phyloP scores from a whole-genome alignment of 352 stramenopile genomes.

The Pythium aphanidermatum region DNA sequence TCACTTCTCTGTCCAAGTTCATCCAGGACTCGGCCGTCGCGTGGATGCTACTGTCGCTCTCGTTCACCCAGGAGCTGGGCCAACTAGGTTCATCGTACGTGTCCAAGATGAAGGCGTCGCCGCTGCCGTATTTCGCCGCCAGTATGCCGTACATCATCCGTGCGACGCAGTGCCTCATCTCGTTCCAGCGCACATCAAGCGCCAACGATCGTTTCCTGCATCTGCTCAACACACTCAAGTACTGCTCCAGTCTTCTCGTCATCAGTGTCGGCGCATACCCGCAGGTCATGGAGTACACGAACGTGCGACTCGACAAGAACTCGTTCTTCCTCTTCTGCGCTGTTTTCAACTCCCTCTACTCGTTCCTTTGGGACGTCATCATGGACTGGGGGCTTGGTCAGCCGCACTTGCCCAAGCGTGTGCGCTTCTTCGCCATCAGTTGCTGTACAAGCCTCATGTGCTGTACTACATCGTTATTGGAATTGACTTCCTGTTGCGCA shows the following conservation, averaged over 20 bases:
- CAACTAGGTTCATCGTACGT: conserved; percentile 46
- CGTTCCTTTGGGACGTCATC: conserved; percentile 96
- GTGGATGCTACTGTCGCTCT: conserved; percentile 54
- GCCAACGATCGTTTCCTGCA: conserved; percentile 76
- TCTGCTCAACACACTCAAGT: conserved; percentile 84
- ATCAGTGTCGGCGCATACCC: conserved; percentile 73
- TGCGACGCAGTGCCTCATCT: conserved; percentile 75
- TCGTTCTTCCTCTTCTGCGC: conserved; percentile 73
- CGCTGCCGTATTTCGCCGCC: conserved; percentile 63
- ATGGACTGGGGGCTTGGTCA: conserved; percentile 96
- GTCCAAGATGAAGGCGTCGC: conserved; percentile 68
- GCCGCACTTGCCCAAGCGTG: conserved; percentile 34
- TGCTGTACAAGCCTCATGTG: conserved; percentile 46
- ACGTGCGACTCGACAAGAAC: conserved; percentile 34
- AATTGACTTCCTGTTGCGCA: conserved; percentile 91
- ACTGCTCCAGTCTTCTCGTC: conserved; percentile 71
- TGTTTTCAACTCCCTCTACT: conserved; percentile 94
- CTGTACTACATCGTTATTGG: conserved; percentile 92
- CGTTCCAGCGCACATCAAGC: conserved; percentile 62
- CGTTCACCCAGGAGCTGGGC: conserved; percentile 38
- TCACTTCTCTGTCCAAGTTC: conserved; percentile 84
- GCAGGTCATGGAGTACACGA: conserved; percentile 48
- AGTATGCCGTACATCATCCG: conserved; percentile 76
- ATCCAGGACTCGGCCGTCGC: conserved; percentile 64
- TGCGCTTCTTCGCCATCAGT: conserved; percentile 58